Percentiles rank a stretch among this genome's conserved stretches.
Conservation (phyloP, 345 rosid species). For the Schrenkiella parvula region DNA sequence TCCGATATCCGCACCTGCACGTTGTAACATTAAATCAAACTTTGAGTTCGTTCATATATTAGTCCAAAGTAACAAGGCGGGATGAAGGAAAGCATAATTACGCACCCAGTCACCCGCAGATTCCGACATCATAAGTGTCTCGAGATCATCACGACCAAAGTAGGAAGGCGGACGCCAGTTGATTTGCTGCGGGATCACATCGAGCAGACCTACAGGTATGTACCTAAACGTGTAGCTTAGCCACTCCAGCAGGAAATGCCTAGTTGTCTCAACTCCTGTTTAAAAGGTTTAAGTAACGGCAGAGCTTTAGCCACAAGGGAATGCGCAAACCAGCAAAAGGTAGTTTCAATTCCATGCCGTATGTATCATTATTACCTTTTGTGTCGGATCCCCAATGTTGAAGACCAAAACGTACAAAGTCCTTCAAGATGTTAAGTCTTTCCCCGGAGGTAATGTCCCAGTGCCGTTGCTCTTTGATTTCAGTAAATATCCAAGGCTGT, state of each 20-base stretch:
- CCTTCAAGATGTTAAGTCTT: constrained; percentile 77
- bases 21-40: background rate
- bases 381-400: constrained; percentile 96
- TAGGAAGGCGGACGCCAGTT: constrained; percentile 97
- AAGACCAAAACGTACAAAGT: constrained; percentile 73
- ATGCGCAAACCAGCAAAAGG: background rate
- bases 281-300: background rate
- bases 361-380: constrained; percentile 46
- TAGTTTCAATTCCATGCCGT: background rate
- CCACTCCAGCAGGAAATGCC: constrained; percentile 95
- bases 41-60: background rate
- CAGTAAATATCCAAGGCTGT: constrained; percentile 99
- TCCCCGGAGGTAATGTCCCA: constrained; percentile 93
- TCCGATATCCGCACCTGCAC: constrained; percentile 80
- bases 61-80: background rate
- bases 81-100: background rate
- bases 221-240: constrained; percentile 83
- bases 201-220: constrained; percentile 82
- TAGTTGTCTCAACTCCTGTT: constrained; percentile 80
- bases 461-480: constrained; percentile 91
- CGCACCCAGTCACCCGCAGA: constrained; percentile 97
- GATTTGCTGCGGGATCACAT: constrained; percentile 69
- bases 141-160: constrained; percentile 93
- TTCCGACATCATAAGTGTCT: constrained; percentile 89
- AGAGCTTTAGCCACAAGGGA: background rate